phyloP scores from a whole-genome alignment of 331 rosid species.

The Spiraea crenata region DNA sequence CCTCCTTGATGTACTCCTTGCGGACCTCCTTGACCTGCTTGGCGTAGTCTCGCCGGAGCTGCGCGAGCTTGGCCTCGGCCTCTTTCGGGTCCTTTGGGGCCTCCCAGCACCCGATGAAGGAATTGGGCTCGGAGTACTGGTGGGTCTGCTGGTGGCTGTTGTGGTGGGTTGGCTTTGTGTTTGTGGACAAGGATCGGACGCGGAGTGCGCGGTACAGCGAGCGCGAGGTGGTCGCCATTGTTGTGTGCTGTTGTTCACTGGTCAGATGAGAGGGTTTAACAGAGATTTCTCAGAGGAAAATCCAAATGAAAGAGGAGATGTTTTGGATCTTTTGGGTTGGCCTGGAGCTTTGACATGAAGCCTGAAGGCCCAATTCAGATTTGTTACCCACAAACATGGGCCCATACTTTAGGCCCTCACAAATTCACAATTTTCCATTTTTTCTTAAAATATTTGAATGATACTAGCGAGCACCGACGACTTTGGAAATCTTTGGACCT shows the following conservation, averaged over 20 bases:
- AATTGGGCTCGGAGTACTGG: background rate
- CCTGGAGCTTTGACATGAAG: background rate
- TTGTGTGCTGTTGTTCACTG: background rate
- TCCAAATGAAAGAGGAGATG: background rate
- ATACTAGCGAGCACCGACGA: too few species aligned
- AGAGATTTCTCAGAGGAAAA: background rate
- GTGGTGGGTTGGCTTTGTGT: background rate
- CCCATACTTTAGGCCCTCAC: too few species aligned
- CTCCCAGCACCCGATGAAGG: background rate
- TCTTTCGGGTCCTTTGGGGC: constrained; percentile 53
- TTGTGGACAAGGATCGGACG: constrained; percentile 9
- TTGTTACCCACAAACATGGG: too few species aligned
- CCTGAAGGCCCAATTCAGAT: background rate
- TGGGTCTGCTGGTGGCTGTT: constrained; percentile 10
- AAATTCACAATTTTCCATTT: too few species aligned
- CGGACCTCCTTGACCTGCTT: constrained; percentile 74
- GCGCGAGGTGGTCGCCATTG: constrained; percentile 2
- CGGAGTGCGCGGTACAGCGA: background rate
- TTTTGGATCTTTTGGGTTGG: background rate
- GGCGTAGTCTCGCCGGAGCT: constrained; percentile 69
- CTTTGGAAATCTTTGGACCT: too few species aligned
- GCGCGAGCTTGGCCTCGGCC: constrained; percentile 65
- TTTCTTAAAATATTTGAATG: too few species aligned
- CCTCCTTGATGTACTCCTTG: constrained; percentile 65
- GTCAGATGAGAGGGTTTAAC: background rate